Base-by-base conservation (phyloP, 1,284 basidiomycete genomes). In the Crucibulum parvulum region DNA sequence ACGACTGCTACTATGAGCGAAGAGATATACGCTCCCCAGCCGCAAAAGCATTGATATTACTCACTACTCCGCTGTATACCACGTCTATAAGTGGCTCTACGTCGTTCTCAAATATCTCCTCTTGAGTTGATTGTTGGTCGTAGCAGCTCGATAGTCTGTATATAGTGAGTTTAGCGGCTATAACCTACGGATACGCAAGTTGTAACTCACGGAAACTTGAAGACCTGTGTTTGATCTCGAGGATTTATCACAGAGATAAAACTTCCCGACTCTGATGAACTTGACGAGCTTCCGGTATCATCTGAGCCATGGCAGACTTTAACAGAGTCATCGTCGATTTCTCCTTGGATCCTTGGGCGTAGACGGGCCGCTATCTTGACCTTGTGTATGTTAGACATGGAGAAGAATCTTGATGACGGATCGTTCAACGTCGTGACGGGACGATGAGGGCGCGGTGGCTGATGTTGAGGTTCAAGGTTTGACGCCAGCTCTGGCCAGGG, bases 21-120 rank as follows among this genome's bases (percentile, higher is more conserved):
- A 31, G 31, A 3, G 31, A 31, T 31, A 31, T 31, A 31, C 31
- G 31, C 3, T 31, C 1, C n/a, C 31, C 31, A 3, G 31, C 5
- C 31, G 31, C 31, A 31, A 45, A 39, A 2, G 41, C 35, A 58
- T 16, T 37, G 35, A 37, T 43, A 50, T n/a, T 36, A 76, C 88
- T 63, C 69, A 92, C 91, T 53, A 91, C 79, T 31, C 91, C 91
- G 55, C 79, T 82, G 64, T 86, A 91, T 1, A 90, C 88, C 24
- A 88, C 78, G 62, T 91, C 88, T 41, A 93, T 79, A 63, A 92
- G 75, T 6, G 91, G 91, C 55, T 81, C 80, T 8, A 93, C 89
- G 63, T 93, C 90, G 57, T 83, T 84, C 46, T 79, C 75, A 63
- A 91, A 93, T 60, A 93, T 89, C 64, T 90, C 84, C 55, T 89